Conservation (phyloP, 768 basidiomycete species). For the Tephrocybe sp. region DNA sequence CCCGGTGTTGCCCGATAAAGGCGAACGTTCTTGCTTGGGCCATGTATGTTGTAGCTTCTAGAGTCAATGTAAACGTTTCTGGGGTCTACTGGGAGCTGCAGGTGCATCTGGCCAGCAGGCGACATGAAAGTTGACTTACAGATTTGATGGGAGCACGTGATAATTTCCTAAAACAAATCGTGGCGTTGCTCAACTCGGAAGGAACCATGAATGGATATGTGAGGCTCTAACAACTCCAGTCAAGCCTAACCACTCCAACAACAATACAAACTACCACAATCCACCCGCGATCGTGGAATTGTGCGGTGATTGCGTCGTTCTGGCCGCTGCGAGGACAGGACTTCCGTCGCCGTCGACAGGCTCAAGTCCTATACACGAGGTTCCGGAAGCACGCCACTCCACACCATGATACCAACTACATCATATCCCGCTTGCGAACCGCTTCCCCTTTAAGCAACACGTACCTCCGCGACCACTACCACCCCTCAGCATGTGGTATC, state of each 20-base stretch:
- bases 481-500: not conserved
- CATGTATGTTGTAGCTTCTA: conserved; percentile 39
- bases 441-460: too few relatives aligned
- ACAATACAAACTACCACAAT: not conserved
- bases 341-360: conserved; percentile 6
- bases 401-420: conserved; percentile 1
- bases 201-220: too few relatives aligned
- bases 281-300: not conserved
- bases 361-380: conserved; percentile 8
- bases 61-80: conserved; percentile 37
- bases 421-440: not conserved
- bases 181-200: too few relatives aligned
- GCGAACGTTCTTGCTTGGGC: conserved; percentile 52
- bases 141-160: too few relatives aligned
- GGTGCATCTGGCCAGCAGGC: not conserved
- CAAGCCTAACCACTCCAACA: conserved; percentile 5
- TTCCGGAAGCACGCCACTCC: too few relatives aligned
- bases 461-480: not conserved
- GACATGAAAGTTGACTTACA: not conserved
- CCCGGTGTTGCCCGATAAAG: conserved; percentile 56
- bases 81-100: not conserved
- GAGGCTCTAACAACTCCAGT: too few relatives aligned
- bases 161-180: too few relatives aligned
- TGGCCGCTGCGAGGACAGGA: too few relatives aligned
- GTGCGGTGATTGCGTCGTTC: conserved; percentile 5